Conservation (phyloP, 2,329 filamentous ascomycete genomes). For the Diaporthe ampelina region DNA sequence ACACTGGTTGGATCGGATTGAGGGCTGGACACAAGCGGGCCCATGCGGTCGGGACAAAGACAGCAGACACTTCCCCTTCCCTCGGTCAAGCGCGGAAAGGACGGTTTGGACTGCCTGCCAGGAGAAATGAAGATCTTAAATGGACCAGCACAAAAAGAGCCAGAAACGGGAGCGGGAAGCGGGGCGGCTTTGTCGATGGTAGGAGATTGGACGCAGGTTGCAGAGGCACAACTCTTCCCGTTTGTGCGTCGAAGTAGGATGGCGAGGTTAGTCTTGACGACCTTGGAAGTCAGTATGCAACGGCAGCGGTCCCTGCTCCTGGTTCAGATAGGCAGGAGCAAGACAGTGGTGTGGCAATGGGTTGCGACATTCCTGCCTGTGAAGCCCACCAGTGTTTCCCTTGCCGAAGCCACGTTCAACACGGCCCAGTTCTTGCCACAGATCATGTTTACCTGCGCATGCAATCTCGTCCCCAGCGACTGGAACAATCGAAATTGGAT, state of each 20-base stretch:
- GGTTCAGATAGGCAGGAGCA: not conserved
- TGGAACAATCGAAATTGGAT: not conserved
- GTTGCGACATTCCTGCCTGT: not conserved
- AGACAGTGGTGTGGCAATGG: not conserved
- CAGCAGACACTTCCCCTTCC: not conserved
- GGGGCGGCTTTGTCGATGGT: not conserved
- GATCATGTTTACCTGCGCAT: too few species aligned
- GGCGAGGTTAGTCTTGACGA: too few species aligned
- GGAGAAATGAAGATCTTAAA: not conserved
- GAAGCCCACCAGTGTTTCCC: not conserved
- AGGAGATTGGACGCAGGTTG: not conserved
- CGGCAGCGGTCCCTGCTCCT: not conserved
- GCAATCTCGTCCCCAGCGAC: not conserved
- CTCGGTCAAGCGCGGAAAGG: not conserved
- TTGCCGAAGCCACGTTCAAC: not conserved
- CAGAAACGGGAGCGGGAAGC: constrained; percentile 4
- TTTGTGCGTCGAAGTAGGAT: not conserved
- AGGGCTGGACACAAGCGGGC: constrained; percentile 1
- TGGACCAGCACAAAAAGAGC: constrained; percentile 14
- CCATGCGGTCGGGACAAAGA: constrained; percentile 4
- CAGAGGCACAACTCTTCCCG: too few species aligned
- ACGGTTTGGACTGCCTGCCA: not conserved
- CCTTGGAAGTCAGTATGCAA: not conserved
- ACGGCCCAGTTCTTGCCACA: not conserved
- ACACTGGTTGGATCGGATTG: not conserved